A percentile compares a stretch with the other conserved stretches of the same genome.
These are phyloP conservation scores for Mucor velutinosus DNA, from an alignment of 371 early-diverging fungal species.

Conservation along the genomic window DNA sequence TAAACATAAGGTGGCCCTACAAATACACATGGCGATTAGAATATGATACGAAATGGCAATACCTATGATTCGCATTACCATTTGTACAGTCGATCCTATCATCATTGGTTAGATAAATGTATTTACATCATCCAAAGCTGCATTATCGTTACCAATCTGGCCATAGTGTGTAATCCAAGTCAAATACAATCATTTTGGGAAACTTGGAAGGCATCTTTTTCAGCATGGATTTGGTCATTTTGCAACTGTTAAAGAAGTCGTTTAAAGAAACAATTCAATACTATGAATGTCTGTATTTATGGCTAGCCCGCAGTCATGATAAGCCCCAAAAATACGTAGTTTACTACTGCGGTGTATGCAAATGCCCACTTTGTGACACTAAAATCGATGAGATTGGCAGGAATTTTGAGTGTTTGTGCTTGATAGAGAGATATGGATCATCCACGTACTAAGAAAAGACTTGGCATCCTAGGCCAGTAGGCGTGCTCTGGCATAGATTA, in stretches of 20 bases:
- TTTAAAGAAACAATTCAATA: neutral
- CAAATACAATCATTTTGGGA: constrained; percentile 54
- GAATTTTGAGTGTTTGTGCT: too few species aligned
- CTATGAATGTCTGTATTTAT: neutral
- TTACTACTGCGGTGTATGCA: neutral
- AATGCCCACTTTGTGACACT: too few species aligned
- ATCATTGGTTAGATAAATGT: neutral
- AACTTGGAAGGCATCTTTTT: neutral
- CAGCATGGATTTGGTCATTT: neutral
- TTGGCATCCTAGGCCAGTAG: too few species aligned
- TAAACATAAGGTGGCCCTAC: constrained; percentile 32
- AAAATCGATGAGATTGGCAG: too few species aligned
- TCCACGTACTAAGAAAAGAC: too few species aligned
- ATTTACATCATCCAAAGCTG: neutral
- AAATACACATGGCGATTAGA: neutral
- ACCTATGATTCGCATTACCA: constrained; percentile 16
- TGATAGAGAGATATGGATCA: too few species aligned
- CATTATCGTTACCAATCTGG: constrained; percentile 38
- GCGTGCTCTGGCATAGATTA: too few species aligned
- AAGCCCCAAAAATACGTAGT: neutral
- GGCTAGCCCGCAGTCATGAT: neutral
- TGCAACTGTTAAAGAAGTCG: neutral
- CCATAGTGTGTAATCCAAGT: constrained; percentile 58
- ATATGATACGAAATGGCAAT: neutral
- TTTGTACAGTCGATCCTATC: constrained; percentile 43